Percentiles rank a stretch among this genome's conserved stretches.
phyloP scores from a whole-genome alignment of 176 grass and related monocot genomes.

The Carex parvula region DNA sequence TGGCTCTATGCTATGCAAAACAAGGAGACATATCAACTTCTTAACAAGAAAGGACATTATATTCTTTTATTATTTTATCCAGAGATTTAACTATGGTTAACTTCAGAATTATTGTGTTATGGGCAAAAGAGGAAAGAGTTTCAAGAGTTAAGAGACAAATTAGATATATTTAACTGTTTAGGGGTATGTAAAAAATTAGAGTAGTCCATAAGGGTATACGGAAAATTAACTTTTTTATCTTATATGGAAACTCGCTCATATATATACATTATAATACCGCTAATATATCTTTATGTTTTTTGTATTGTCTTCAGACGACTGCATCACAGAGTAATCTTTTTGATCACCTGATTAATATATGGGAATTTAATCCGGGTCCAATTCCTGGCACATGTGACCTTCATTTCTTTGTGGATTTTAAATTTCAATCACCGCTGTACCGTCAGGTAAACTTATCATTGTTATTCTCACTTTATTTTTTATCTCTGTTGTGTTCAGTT shows the following conservation, averaged over 20 bases:
- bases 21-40: background rate
- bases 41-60: no score
- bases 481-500: background rate
- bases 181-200: no score
- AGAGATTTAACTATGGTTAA: no score
- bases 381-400: constrained; percentile 78
- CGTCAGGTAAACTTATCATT: constrained; percentile 59
- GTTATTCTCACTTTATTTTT: background rate
- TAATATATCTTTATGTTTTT: constrained; percentile 27
- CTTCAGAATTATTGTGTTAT: no score
- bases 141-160: no score
- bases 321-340: constrained; percentile 78
- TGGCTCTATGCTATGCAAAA: constrained; percentile 69
- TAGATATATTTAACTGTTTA: no score
- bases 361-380: constrained; percentile 91
- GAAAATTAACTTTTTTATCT: background rate
- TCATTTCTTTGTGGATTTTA: constrained; percentile 93
- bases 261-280: background rate
- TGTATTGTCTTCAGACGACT: constrained; percentile 55
- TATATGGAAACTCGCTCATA: background rate
- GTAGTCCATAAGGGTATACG: no score
- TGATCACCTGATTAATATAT: constrained; percentile 87
- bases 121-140: no score
- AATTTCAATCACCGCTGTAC: constrained; percentile 87
- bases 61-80: no score